Base-by-base conservation (phyloP, 2,329 filamentous ascomycete genomes). In the Remersonia thermophila region DNA sequence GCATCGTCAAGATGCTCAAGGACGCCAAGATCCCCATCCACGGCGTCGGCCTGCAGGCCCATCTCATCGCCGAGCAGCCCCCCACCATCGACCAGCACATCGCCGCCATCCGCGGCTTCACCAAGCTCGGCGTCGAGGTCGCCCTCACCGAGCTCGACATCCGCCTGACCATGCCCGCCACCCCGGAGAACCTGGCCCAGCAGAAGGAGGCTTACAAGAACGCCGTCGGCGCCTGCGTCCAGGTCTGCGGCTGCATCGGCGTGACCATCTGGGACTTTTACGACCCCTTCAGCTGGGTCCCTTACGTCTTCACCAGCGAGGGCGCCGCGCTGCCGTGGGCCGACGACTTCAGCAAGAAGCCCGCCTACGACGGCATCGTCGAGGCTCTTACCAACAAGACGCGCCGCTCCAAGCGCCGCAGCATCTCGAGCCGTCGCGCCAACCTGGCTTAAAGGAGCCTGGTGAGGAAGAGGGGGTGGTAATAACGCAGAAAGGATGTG, bases 71-170 rank as follows among this genome's bases (percentile, higher is more conserved):
- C 3, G 69, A 71, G 44, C 43, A 51, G 3, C 60, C 65, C 2
- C 66, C 71, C 0, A 57, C 54, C 28, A 58, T 65, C 41, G 58
- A 61, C 17, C 54, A 60, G 11, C 61, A 69, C 38, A 57, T 60
- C 15, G 55, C 58, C 0, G 64, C 65, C 25, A 67, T 75, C 39
- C 47, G 59, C 30, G 56, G 62, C 20, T 77, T 71, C 55, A 58
- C 62, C 8, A 55, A 58, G 1, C 59, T 69, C 0, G 64, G 63
- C 2, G 56, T 73, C 1, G 73, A 78, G 40, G 67, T 76, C 2
- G 71, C 71, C 2, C 60, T 73, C 45, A 77, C 73, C 2, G 73
- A 79, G 55, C 57, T 77, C 12, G 74, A 78, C 46, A 67, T 77
- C 38, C 60, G 73, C 10, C 30, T 52, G 10, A 26, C 23, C 8